A percentile compares a stretch with the other conserved stretches of the same genome.
Evolutionary conservation across 2,329 filamentous ascomycete species (phyloP).

Genomic region (Fonsecaea nubica): DNA sequence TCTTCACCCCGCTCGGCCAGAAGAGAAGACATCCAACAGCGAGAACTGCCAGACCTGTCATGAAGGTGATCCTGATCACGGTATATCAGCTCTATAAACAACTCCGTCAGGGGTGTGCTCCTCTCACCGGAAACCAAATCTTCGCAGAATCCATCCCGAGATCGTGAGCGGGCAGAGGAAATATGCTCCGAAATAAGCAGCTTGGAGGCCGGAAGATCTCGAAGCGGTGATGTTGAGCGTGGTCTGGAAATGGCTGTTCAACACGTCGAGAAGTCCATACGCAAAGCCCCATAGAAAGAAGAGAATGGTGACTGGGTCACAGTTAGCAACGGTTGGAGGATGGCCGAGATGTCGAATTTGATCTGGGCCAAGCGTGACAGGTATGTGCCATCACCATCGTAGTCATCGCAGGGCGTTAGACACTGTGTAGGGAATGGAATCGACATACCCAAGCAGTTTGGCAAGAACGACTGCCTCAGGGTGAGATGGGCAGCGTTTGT

Average conservation of each 20-base stretch:
- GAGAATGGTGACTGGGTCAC: constrained; percentile 51
- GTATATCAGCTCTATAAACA: constrained; percentile 37
- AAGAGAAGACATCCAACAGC: constrained; percentile 64
- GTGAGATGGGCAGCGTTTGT: constrained; percentile 50
- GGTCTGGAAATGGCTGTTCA: constrained; percentile 64
- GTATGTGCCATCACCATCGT: not conserved
- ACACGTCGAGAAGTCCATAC: constrained; percentile 55
- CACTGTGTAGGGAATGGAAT: not conserved
- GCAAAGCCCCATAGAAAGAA: constrained; percentile 62
- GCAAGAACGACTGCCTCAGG: constrained; percentile 50
- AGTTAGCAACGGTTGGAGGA: not conserved
- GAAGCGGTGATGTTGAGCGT: constrained; percentile 60
- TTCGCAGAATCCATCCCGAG: constrained; percentile 53
- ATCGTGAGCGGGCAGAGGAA: constrained; percentile 48
- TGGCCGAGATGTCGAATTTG: not conserved
- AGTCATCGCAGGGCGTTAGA: not conserved
- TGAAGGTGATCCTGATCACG: constrained; percentile 48
- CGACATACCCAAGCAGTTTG: constrained; percentile 41
- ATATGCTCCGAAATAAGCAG: constrained; percentile 67
- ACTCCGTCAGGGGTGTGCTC: not conserved
- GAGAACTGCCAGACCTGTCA: constrained; percentile 61
- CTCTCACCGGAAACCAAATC: constrained; percentile 51
- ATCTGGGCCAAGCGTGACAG: not conserved
- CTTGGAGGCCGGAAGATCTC: constrained; percentile 66
- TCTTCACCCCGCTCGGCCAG: constrained; percentile 64